Base-by-base conservation (phyloP, 441 rosid species). In the Populus trichocarpa region DNA sequence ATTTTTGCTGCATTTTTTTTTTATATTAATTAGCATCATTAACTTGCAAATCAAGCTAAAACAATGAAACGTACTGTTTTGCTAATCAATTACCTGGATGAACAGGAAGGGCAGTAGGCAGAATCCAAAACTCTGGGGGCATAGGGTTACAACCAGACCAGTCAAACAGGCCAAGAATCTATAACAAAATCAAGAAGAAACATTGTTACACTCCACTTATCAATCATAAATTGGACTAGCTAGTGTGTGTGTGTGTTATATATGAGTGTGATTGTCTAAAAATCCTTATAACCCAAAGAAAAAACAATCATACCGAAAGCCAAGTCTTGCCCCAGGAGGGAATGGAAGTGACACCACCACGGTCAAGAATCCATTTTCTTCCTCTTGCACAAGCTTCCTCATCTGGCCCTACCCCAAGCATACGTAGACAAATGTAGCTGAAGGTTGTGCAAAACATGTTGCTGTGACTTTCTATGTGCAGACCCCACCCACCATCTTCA, bases 111-210 rank as follows among this genome's bases (percentile, higher is more conserved):
- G n/a, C 79, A 8, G 89, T 77, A 67, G 97, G 96, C 8, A 90
- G 77, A 5, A 90, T 23, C 93, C 91, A 91, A 50, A 93, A 84
- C 84, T 87, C 92, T 0, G 92, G 91, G 2, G 91, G 91, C 83
- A 90, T 81, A 1, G 94, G 88, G 68, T 86, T 87, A 83, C 85
- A 67, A 12, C 97, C 94, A 10, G 85, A 80, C 93, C 96, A 93
- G 35, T 93, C 94, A 77, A 75, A 88, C 7, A 86, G 78, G n/a
- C 96, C 97, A 3, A 88, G 80, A 30, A 89, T 84, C 90, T 87
- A 22, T 23, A 40, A 0, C 3, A 74, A 6, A 16, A 53, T 57
- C 2, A n/a, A 22, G 25, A 26, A 25, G 30, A 50, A 9, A 8
- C n/a, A 23, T 7, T 30, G 10, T 67, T 67, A 67, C 8, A 22